Evolutionary conservation across 164 flowering plant genomes (phyloP), one percentile per base, ranked within the genome.

Genomic region (Chimonanthus praecox): DNA sequence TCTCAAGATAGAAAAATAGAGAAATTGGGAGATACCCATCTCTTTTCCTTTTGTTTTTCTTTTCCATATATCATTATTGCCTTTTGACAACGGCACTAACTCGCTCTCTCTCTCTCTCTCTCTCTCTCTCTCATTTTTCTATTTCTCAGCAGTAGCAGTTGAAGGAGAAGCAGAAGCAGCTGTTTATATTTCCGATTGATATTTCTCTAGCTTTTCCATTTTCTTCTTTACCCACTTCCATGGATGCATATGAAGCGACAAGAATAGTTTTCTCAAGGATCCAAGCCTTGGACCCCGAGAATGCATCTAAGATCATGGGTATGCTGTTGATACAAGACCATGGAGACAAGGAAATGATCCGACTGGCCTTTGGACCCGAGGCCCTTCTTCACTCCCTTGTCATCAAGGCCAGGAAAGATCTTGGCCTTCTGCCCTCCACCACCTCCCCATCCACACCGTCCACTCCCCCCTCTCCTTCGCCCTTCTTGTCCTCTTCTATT

Each of bases 171-270:
- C 47, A 71, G 67, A n/a, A 49, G 47, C 11, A 51, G n/a, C 20
- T 18, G 46, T 6, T 44, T n/a, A n/a, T 49, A 43, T n/a, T 20
- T 2, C n/a, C 73, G 63, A 78, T 81, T 78, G 71, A 67, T 61
- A 49, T 68, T 73, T 76, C 79, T 81, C 71, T 66, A 33, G 33
- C 33, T 20, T 72, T 70, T 70, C 69, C 75, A 67, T 47, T 69
- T 72, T 44, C 16, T 67, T 69, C 64, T 44, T 48, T 64, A 46
- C 71, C 64, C 63, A 46, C 47, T 7, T 46, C 74, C 75, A 94
- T 94, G 98, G 98, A 94, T 79, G 84, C 84, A 45, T 89, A 87
- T 77, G 98, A 94, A 85, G 97, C 98, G 2, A 90, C 98, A 49
- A 85, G 85, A 79, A 85, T 88, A 10, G 98, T 94, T 16, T 88